Evolutionary conservation across 31 red algal genomes (phyloP), one percentile per base, ranked within the genome.

Genomic region (Odonthalia washingtoniensis): DNA sequence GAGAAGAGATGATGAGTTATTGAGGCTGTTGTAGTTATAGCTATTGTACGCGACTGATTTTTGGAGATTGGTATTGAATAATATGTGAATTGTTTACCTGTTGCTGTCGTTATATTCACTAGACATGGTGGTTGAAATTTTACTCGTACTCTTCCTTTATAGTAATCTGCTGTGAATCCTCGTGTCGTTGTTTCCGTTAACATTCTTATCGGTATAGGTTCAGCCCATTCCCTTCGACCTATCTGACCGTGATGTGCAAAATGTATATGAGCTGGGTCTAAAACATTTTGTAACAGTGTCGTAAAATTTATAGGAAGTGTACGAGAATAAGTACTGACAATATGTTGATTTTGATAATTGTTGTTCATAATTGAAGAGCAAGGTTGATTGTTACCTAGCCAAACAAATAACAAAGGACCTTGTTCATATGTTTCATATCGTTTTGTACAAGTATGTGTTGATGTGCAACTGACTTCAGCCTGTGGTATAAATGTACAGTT

Each of bases 231-330:
- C 46, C 85, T 41, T 18, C 31, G 74, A 18, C 74, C 85, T 1
- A 88, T 70, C 68, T 78, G 74, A 5, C 75, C 75, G 35, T 88
- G 85, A 63, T 88, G 85, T 69, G 85, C 85, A 64, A 88, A 88
- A 43, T 79, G 75, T 49, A 88, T 69, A 38, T 88, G 85, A 3
- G 85, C 85, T 4, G 85, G 85, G 61, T 88, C 85, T 32, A 88
- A 74, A 5, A 88, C 75, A 32, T 88, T 88, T 32, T 88, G 74
- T 41, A 79, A 44, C 31, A 88, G 64, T 32, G 75, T 77, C 1
- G 73, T 69, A 74, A 79, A 77, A 72, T 62, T 46, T 45, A 88
- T 40, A 52, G 85, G 85, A 27, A 88, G 74, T 28, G 72, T 46
- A 4, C 74, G 85, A 49, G 53, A 45, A 40, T 78, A 79, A 36